phyloP scores from a whole-genome alignment of 2,329 filamentous ascomycete species.

The Setomelanomma holmii region DNA sequence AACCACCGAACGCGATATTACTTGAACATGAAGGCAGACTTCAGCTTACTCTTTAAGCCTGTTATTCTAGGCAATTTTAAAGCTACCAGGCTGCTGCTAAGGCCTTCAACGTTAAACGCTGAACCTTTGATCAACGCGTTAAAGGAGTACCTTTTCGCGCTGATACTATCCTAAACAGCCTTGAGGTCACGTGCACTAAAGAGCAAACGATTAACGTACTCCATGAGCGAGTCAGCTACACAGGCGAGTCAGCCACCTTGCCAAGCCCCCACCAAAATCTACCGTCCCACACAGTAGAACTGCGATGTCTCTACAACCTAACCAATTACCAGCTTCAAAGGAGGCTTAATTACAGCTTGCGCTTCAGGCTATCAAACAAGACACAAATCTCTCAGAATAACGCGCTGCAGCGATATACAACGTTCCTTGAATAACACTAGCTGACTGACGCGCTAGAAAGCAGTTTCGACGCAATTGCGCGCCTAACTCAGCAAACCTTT shows the following conservation, averaged over 20 bases:
- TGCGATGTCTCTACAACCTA: no score
- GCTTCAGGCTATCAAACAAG: no score
- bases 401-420: no score
- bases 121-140: background rate
- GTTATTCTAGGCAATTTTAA: background rate
- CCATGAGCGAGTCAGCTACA: background rate
- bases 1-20: background rate
- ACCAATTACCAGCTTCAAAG: no score
- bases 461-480: no score
- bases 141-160: background rate
- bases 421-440: no score
- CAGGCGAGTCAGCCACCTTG: background rate
- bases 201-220: slow-evolving; percentile 4
- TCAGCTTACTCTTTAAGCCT: background rate
- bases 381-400: no score
- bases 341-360: no score
- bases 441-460: no score
- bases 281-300: no score
- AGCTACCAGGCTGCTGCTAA: background rate
- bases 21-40: background rate
- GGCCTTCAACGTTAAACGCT: background rate
- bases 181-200: slow-evolving; percentile 4
- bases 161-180: background rate
- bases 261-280: background rate
- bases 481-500: no score